A percentile compares a stretch with the other conserved stretches of the same genome.
These are phyloP conservation scores for Pseudocercospora fuligena DNA, from an alignment of 2,329 filamentous ascomycete species.

Conservation along the genomic window DNA sequence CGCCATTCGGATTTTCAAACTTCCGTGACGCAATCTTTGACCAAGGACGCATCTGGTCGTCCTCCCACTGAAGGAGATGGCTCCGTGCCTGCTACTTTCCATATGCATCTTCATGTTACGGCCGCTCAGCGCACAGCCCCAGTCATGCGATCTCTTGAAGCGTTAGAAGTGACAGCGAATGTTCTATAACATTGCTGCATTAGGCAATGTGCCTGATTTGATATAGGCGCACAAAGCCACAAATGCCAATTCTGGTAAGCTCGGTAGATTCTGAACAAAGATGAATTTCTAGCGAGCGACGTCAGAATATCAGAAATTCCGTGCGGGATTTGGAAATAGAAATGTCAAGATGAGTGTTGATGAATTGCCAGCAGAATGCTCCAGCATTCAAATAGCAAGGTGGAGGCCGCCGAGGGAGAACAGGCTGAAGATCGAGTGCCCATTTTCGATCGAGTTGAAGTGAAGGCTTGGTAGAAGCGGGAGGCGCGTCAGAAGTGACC, in stretches of 20 bases:
- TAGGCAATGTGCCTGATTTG: conserved; percentile 12
- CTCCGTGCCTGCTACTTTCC: neutral
- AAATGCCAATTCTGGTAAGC: neutral
- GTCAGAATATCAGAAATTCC: neutral
- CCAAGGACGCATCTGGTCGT: conserved; percentile 3
- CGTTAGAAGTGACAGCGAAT: neutral
- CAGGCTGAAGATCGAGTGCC: neutral
- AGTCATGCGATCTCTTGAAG: conserved; percentile 12
- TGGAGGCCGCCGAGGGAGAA: neutral
- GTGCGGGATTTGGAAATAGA: neutral
- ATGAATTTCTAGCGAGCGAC: neutral
- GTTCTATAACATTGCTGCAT: neutral
- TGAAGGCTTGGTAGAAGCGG: neutral
- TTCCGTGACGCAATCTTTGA: conserved; percentile 12
- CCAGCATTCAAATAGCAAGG: neutral
- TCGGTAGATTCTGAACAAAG: conserved; percentile 9
- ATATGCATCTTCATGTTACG: conserved; percentile 10
- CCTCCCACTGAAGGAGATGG: neutral
- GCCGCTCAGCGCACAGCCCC: neutral
- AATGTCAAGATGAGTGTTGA: neutral
- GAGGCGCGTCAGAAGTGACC: neutral
- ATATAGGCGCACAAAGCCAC: conserved; percentile 14
- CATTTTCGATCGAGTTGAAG: neutral
- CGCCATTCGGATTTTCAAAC: conserved; percentile 3
- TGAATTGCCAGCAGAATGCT: neutral